Evolutionary conservation across 805 yeast species (phyloP).

Genomic region (Kodamaea leandrae): DNA sequence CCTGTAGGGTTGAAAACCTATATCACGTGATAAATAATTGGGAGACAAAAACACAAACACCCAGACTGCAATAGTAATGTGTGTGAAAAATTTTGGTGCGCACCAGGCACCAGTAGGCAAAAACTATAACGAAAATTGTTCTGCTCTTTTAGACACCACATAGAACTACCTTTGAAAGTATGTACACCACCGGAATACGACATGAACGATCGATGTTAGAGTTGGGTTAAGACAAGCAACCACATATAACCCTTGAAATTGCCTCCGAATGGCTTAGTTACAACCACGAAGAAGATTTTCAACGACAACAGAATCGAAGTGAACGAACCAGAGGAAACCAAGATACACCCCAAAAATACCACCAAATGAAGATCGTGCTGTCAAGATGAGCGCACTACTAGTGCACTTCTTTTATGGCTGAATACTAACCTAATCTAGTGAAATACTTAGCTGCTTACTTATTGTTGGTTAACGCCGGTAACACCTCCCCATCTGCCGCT

Average conservation of each 20-base stretch:
- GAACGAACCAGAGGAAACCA: too few relatives aligned
- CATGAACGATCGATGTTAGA: neutral
- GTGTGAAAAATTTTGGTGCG: conserved; percentile 9
- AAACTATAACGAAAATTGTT: conserved; percentile 6
- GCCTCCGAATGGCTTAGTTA: too few relatives aligned
- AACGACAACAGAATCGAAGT: too few relatives aligned
- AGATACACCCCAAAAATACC: too few relatives aligned
- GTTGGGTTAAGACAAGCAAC: neutral
- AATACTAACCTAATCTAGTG: conserved; percentile 34
- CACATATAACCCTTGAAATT: too few relatives aligned
- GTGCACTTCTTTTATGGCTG: neutral
- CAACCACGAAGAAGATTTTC: too few relatives aligned
- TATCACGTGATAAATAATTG: conserved; percentile 6
- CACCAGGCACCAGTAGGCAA: conserved; percentile 5
- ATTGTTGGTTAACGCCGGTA: conserved; percentile 47
- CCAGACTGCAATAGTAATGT: neutral
- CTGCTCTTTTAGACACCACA: conserved; percentile 2
- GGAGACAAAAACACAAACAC: neutral
- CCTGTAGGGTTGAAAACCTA: conserved; percentile 9
- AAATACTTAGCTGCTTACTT: conserved; percentile 49
- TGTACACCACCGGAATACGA: conserved; percentile 1
- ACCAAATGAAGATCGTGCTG: neutral
- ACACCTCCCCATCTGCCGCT: conserved; percentile 43
- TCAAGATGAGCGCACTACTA: too few relatives aligned
- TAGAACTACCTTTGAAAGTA: conserved; percentile 9